phyloP scores from a whole-genome alignment of 1,284 basidiomycete genomes.

The Pholiota adiposa region DNA sequence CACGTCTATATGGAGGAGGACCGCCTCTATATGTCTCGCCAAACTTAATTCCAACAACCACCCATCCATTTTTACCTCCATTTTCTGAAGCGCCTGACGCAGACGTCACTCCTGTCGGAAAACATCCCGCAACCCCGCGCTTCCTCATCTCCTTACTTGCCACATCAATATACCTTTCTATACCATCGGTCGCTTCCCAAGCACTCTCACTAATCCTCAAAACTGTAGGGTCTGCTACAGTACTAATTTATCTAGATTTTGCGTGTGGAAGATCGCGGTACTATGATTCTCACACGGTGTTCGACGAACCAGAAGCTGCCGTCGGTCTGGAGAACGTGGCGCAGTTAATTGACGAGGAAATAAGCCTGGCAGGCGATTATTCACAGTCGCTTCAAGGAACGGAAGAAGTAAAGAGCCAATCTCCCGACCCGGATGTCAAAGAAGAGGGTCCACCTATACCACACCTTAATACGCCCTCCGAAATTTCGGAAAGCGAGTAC shows the following conservation, averaged over 20 bases:
- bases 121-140: conserved; percentile 79
- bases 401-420: background rate
- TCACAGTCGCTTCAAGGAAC: background rate
- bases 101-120: conserved; percentile 46
- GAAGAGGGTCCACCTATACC: conserved; percentile 15
- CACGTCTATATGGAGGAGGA: conserved; percentile 85
- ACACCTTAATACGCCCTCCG: conserved; percentile 19
- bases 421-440: background rate
- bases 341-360: conserved; percentile 44
- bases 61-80: conserved; percentile 71
- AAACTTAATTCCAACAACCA: conserved; percentile 65
- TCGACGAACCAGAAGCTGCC: conserved; percentile 59
- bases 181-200: conserved; percentile 78
- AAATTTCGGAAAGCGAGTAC: conserved; percentile 25
- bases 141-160: conserved; percentile 88
- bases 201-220: conserved; percentile 74
- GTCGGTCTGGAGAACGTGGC: conserved; percentile 76
- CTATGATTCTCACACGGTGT: conserved; percentile 37
- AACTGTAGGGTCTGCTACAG: conserved; percentile 82
- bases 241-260: conserved; percentile 81
- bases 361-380: background rate
- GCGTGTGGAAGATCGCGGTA: conserved; percentile 70
- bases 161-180: conserved; percentile 85
- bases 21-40: conserved; percentile 73
- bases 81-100: conserved; percentile 46